These are phyloP conservation scores for Talaromyces rugulosus DNA, from an alignment of 2,329 filamentous ascomycete genomes.

Conservation along the genomic window DNA sequence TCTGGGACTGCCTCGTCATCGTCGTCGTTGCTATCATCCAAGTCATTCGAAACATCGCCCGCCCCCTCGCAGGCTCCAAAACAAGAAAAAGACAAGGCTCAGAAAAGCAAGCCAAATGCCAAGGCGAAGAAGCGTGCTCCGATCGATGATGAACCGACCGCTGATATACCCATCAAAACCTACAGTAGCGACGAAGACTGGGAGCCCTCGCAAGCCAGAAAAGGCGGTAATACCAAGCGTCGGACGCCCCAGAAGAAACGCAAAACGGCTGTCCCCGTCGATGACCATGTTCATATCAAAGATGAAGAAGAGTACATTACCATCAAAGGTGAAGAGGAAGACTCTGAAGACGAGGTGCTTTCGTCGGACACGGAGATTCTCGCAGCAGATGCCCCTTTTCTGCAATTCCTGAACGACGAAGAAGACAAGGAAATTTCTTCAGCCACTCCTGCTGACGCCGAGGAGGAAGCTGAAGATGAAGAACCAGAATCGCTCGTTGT, in stretches of 20 bases:
- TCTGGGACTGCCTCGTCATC: constrained; percentile 12
- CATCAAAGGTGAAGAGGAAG: background rate
- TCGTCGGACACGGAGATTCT: background rate
- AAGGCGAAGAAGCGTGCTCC: constrained; percentile 10
- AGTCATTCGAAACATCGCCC: background rate
- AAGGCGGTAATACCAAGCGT: constrained; percentile 3
- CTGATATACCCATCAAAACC: background rate
- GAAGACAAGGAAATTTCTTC: background rate
- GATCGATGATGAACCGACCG: constrained; percentile 2
- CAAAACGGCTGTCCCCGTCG: constrained; percentile 1
- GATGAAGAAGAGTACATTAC: background rate
- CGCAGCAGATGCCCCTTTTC: constrained; percentile 10
- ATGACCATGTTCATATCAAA: background rate
- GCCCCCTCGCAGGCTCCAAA: background rate
- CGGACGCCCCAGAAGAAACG: constrained; percentile 9
- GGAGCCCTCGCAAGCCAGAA: background rate
- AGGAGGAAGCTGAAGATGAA: background rate
- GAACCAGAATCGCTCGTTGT: constrained; percentile 1
- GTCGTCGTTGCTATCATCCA: constrained; percentile 7
- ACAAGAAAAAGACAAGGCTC: background rate
- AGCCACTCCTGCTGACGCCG: background rate
- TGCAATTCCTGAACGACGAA: background rate
- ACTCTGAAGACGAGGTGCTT: background rate
- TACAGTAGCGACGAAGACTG: constrained; percentile 7
- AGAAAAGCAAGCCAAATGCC: constrained; percentile 1